Conservation (phyloP, 371 early-diverging fungal genomes). For the Entomophthora muscae region DNA sequence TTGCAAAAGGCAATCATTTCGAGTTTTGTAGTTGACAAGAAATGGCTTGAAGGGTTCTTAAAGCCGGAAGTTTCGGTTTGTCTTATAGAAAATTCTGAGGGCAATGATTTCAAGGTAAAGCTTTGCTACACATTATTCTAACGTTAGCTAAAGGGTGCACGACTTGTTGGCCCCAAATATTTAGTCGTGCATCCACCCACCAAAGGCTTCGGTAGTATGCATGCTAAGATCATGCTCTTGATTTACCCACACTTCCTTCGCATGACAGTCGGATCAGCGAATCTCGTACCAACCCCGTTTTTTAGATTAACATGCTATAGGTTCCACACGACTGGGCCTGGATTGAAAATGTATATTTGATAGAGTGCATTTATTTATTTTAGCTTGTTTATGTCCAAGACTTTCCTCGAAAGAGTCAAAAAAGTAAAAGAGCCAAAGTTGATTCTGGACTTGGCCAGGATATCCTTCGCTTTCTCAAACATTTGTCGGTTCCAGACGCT, state of each 20-base stretch:
- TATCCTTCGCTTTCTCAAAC: not conserved
- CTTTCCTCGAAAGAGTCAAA: not conserved
- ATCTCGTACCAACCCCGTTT: not conserved
- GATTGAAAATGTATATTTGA: not conserved
- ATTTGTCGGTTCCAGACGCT: not conserved
- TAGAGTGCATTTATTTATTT: not conserved
- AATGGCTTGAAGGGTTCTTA: not conserved
- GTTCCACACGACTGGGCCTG: not conserved
- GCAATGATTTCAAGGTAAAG: too few species aligned
- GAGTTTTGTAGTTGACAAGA: not conserved
- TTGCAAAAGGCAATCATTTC: not conserved
- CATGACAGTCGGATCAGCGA: not conserved
- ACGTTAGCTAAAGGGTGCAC: not conserved
- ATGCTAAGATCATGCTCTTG: not conserved
- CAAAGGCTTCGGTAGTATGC: not conserved
- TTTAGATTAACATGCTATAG: not conserved
- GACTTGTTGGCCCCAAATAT: not conserved
- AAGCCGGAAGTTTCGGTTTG: not conserved
- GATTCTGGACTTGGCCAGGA: not conserved
- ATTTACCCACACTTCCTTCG: not conserved
- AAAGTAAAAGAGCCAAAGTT: not conserved
- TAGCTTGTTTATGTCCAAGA: constrained; percentile 1
- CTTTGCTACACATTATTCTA: too few species aligned
- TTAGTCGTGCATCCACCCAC: not conserved
- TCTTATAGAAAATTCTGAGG: not conserved